These are phyloP conservation scores for Penicillium sp. DNA, from an alignment of 2,329 filamentous ascomycete genomes.

Conservation along the genomic window DNA sequence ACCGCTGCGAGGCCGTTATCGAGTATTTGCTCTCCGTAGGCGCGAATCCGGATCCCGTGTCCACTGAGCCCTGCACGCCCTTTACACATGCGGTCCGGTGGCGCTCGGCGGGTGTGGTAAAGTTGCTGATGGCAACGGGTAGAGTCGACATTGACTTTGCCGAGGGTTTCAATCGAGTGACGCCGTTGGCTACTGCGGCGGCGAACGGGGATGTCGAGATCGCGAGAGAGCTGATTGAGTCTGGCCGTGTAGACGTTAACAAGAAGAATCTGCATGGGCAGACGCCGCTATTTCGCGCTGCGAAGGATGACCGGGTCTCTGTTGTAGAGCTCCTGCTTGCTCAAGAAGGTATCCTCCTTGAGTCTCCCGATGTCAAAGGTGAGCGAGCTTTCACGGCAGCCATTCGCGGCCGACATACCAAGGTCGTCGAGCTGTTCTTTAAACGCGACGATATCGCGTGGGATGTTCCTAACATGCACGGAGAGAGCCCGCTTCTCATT, in stretches of 20 bases:
- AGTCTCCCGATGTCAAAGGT: neutral
- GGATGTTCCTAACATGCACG: neutral
- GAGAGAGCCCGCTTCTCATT: neutral
- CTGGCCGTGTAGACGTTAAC: neutral
- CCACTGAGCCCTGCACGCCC: neutral
- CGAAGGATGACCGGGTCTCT: neutral
- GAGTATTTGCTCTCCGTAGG: neutral
- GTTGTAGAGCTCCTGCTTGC: neutral
- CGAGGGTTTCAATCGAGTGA: neutral
- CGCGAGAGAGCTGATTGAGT: neutral
- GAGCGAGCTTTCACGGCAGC: neutral
- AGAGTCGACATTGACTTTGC: neutral
- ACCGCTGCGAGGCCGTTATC: neutral
- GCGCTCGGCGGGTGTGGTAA: neutral
- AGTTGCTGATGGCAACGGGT: neutral
- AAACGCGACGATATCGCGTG: neutral
- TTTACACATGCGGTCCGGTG: neutral
- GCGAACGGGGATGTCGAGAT: neutral
- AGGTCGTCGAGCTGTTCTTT: neutral
- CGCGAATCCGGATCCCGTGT: neutral
- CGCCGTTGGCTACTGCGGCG: neutral
- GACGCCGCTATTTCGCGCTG: neutral
- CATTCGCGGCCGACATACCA: neutral
- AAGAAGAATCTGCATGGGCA: neutral
- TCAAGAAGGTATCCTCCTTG: neutral